A percentile compares a stretch with the other conserved stretches of the same genome.
Evolutionary conservation across 2,329 filamentous ascomycete genomes (phyloP).

Genomic region (Pestalotiopsis sp.): DNA sequence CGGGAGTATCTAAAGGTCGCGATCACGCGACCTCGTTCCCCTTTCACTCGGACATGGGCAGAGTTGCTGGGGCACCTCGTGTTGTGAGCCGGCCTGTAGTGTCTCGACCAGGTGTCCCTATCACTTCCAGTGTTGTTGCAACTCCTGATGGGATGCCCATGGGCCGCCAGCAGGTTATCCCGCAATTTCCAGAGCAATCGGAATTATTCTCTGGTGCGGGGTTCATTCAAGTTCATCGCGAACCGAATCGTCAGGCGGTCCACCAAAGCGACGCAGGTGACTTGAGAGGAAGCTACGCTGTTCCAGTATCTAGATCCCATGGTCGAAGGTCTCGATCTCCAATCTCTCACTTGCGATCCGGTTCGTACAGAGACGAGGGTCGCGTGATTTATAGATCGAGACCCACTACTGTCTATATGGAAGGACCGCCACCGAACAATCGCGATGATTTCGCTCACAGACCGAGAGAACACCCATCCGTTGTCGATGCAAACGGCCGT

Average conservation of each 20-base stretch:
- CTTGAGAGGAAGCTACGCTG: not conserved
- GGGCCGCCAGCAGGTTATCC: conserved; percentile 23
- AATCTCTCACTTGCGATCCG: conserved; percentile 3
- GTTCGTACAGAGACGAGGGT: conserved; percentile 6
- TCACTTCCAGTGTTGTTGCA: conserved; percentile 18
- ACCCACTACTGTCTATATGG: not conserved
- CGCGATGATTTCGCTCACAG: not conserved
- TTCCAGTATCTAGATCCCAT: conserved; percentile 14
- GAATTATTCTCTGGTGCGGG: conserved; percentile 18
- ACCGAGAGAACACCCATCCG: not conserved
- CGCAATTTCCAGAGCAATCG: conserved; percentile 22
- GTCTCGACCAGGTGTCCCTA: conserved; percentile 18
- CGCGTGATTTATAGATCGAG: not conserved
- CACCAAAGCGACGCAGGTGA: conserved; percentile 18
- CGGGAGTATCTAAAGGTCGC: conserved; percentile 15
- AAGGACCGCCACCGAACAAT: not conserved
- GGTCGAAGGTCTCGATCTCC: not conserved
- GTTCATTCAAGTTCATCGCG: conserved; percentile 22
- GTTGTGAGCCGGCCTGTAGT: conserved; percentile 19
- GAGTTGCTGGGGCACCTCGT: conserved; percentile 19
- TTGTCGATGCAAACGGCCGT: not conserved
- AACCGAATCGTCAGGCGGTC: conserved; percentile 17
- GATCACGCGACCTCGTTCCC: not conserved
- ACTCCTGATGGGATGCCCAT: conserved; percentile 20
- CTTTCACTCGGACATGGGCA: not conserved